Evolutionary conservation across 305 asterid genomes (phyloP), one percentile per base, ranked within the genome.

Genomic region (Fraxinus sp.): DNA sequence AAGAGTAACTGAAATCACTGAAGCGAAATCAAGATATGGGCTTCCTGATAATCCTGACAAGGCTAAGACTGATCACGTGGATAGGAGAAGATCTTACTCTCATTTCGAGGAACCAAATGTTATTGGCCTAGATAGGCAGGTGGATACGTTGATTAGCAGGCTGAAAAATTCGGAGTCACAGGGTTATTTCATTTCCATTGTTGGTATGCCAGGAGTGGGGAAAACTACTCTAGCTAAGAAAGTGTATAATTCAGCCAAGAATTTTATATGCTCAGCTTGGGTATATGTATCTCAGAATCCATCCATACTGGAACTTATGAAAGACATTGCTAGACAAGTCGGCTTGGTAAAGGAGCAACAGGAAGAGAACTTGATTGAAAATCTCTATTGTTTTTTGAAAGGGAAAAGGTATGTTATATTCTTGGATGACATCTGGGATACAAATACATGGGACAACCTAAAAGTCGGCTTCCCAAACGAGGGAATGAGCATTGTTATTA

Each of bases 341-440:
- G 77, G 77, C 39, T 14, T 72, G 26, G 77, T 13, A 11, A 35
- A 33, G 49, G 26, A 72, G 77, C 14, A 72, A 16, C 13, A 1
- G 43, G 43, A 72, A 7, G 46, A 33, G 5, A 14, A 72, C 46
- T 16, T 35, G 77, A 72, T 33, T 14, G 26, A 14, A 8, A 33
- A 72, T 35, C 77, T 72, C 22, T 72, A 5, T 32, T 1, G 13
- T 7, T 72, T 30, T 8, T 35, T 72, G 24, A 33, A 16, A 33
- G 24, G 46, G 24, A 32, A 72, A 32, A 72, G 46, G 4, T 72
- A 13, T 18, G 43, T 72, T 18, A 72, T 72, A 30, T 32, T 72
- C 26, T 14, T 72, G 39, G 77, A 5, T 33, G 77, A 72, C 77
- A 72, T 72, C 30, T 72, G 77, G 77, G 77, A 72, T 72, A 72